phyloP scores from a whole-genome alignment of 2,329 filamentous ascomycete genomes.

The Hypoxylon sp. region DNA sequence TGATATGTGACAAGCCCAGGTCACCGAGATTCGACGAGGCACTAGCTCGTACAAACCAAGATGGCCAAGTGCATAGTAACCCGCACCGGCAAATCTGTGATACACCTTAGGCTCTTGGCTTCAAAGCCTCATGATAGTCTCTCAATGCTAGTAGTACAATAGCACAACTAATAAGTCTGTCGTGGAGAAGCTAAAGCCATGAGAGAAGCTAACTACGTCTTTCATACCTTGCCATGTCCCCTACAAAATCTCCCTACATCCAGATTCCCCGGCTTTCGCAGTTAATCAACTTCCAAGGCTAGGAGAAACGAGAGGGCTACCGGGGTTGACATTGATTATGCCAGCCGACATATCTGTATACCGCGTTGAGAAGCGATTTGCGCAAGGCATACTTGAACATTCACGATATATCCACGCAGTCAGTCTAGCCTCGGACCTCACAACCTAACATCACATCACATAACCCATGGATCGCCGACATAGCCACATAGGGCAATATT shows the following conservation, averaged over 20 bases:
- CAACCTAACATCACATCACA: background rate
- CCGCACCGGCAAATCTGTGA: conserved; percentile 10
- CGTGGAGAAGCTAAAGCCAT: background rate
- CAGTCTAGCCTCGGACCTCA: too few species aligned
- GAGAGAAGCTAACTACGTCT: background rate
- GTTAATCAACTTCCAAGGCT: background rate
- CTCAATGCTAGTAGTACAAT: background rate
- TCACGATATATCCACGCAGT: background rate
- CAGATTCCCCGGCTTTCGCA: background rate
- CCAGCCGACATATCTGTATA: background rate
- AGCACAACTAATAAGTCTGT: background rate
- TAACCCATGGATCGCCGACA: conserved; percentile 18
- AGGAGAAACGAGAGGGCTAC: background rate
- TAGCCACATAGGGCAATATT: conserved; percentile 18
- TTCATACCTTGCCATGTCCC: background rate
- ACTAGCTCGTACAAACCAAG: conserved; percentile 11
- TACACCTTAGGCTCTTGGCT: conserved; percentile 29
- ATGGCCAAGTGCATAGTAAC: conserved; percentile 6
- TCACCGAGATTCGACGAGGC: conserved; percentile 4
- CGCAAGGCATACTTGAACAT: background rate
- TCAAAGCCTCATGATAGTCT: conserved; percentile 15
- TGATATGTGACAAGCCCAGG: conserved; percentile 4
- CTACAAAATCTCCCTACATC: background rate
- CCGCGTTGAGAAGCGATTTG: background rate
- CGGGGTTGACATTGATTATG: background rate